Evolutionary conservation across 129 eudicot genomes (phyloP), one percentile per base, ranked within the genome.

Genomic region (Logfia minima): DNA sequence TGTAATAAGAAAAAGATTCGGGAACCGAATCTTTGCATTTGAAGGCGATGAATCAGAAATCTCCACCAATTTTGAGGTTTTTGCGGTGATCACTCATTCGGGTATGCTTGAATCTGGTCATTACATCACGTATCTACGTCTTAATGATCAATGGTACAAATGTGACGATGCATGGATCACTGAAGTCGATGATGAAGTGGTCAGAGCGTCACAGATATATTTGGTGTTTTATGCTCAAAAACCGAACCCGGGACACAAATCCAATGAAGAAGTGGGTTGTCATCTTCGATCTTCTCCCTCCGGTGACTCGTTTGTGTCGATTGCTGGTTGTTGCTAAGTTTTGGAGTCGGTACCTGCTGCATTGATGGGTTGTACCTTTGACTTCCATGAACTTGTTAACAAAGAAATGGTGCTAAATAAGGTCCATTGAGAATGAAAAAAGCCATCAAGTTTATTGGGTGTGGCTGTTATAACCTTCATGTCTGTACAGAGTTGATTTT

Each of bases 161-260:
- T 91, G 93, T 81, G 93, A 88, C 60, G 92, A 91, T 75, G 93
- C 94, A n/a, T 91, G 93, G 96, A 81, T 90, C 32, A 88, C 90
- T 5, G 87, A 85, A 83, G 92, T 88, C 2, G 87, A 88, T n/a
- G 94, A 91, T 31, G 92, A 88, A 63, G 88, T 88, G 23, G 97
- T 87, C 17, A 80, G 88, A 66, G 86, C 91, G 17, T 86, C 88
- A 23, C 91, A 91, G 72, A 84, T 89, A 65, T 90, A 90, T 61
- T 62, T 90, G 89, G 78, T 83, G 7, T 88, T 79, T 55, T 90
- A 88, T 61, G 89, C 83, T 74, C 92, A 90, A 45, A 90, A 87
- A 76, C 61, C 63, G 17, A 70, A 78, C 8, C 21, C 80, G 1
- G 83, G 78, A 41, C 80, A 68, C 14, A 87, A 84, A 70, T 80